A percentile compares a stretch with the other conserved stretches of the same genome.
phyloP scores from a whole-genome alignment of 2,329 filamentous ascomycete genomes.

The Phialophora verrucosa region DNA sequence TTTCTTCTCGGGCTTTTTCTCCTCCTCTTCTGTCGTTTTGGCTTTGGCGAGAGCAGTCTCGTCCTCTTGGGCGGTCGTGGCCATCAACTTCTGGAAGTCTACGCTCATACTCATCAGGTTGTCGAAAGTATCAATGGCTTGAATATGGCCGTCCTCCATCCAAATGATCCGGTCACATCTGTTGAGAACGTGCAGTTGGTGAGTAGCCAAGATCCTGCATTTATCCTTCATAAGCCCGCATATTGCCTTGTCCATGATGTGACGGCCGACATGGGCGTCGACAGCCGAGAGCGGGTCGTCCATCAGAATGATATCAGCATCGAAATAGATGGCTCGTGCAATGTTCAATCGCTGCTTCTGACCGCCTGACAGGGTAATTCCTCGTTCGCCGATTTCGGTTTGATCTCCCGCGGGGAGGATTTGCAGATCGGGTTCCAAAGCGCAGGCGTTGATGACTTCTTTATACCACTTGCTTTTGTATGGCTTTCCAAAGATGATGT shows the following conservation, averaged over 20 bases:
- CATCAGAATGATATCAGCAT: constrained; percentile 67
- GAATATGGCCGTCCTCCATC: constrained; percentile 85
- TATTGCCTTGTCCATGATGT: constrained; percentile 93
- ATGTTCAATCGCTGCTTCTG: constrained; percentile 97
- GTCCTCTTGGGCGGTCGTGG: constrained; percentile 72
- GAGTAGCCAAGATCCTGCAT: constrained; percentile 88
- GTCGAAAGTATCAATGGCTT: constrained; percentile 85
- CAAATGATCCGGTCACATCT: constrained; percentile 91
- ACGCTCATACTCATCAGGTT: constrained; percentile 80
- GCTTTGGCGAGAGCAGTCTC: constrained; percentile 54
- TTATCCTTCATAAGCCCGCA: constrained; percentile 86
- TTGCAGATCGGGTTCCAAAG: constrained; percentile 81
- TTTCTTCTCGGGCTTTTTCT: constrained; percentile 54
- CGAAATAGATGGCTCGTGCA: constrained; percentile 74
- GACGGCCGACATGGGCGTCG: constrained; percentile 64
- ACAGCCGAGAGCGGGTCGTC: constrained; percentile 66
- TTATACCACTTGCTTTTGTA: constrained; percentile 80
- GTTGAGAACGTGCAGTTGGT: constrained; percentile 90
- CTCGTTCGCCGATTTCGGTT: constrained; percentile 93
- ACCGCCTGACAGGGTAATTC: constrained; percentile 92
- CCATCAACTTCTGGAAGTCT: constrained; percentile 84
- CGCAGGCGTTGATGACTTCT: constrained; percentile 83
- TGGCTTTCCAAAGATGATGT: constrained; percentile 86
- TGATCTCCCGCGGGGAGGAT: constrained; percentile 89
- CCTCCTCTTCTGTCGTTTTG: constrained; percentile 55